Evolutionary conservation across 345 rosid genomes (phyloP).

Genomic region (Camelina laxa): DNA sequence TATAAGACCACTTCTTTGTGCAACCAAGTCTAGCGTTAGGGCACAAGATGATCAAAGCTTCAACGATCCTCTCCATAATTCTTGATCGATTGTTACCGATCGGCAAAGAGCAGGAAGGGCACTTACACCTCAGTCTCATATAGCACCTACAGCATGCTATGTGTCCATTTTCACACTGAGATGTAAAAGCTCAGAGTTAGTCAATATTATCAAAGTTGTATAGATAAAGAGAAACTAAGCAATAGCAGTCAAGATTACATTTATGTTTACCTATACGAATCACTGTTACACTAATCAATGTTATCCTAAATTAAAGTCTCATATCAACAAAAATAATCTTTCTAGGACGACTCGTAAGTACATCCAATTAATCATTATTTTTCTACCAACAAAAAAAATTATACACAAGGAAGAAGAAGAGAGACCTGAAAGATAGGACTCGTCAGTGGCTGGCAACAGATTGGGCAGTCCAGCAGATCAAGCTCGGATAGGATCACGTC

Average conservation of each 20-base stretch:
- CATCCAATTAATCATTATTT: too few relatives aligned
- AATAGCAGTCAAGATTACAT: too few relatives aligned
- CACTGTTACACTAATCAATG: too few relatives aligned
- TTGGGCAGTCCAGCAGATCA: not conserved
- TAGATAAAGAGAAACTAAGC: too few relatives aligned
- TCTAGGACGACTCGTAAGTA: too few relatives aligned
- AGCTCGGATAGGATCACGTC: not conserved
- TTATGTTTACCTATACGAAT: too few relatives aligned
- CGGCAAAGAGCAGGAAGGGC: not conserved
- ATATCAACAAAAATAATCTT: too few relatives aligned
- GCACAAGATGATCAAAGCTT: not conserved
- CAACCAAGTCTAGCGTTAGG: conserved; percentile 1
- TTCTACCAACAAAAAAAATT: too few relatives aligned
- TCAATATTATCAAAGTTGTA: too few relatives aligned
- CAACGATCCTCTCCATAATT: not conserved
- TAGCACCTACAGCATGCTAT: not conserved
- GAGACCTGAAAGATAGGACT: not conserved
- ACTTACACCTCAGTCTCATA: not conserved
- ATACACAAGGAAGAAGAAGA: not conserved
- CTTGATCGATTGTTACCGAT: not conserved
- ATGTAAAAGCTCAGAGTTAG: not conserved
- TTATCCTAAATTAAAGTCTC: too few relatives aligned
- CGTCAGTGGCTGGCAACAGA: not conserved
- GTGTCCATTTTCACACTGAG: not conserved
- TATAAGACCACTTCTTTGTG: not conserved